Evolutionary conservation across 345 rosid genomes (phyloP).

Genomic region (Salix purpurea): DNA sequence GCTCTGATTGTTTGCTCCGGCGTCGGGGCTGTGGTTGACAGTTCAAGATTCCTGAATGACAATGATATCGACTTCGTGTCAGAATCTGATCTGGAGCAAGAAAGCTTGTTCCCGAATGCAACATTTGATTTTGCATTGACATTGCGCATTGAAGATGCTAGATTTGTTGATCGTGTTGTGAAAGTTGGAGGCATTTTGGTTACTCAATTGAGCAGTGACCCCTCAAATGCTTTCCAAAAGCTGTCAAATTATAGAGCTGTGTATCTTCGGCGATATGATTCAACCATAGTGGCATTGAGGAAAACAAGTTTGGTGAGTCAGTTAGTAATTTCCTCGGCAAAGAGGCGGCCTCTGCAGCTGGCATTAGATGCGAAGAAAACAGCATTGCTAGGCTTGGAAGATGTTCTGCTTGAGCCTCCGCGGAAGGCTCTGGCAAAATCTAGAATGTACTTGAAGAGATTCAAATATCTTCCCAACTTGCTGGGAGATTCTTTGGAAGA

Average conservation of each 20-base stretch:
- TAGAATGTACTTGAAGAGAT: constrained; percentile 11
- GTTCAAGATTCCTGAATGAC: constrained; percentile 22
- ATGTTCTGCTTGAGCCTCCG: constrained; percentile 40
- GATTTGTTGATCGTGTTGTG: constrained; percentile 33
- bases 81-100: constrained; percentile 24
- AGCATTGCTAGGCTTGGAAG: constrained; percentile 35
- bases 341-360: constrained; percentile 25
- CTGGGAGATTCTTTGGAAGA: constrained; percentile 34
- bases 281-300: constrained; percentile 38
- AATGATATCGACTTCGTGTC: constrained; percentile 30
- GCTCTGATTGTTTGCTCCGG: constrained; percentile 35
- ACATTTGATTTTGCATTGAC: constrained; percentile 40
- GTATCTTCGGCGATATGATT: constrained; percentile 29
- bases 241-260: constrained; percentile 34
- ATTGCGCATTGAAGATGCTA: constrained; percentile 21
- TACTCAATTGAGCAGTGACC: constrained; percentile 20
- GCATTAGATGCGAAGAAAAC: constrained; percentile 28
- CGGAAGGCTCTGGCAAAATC: constrained; percentile 21
- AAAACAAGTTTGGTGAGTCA: constrained; percentile 16
- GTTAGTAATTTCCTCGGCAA: neutral
- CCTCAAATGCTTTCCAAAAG: constrained; percentile 20
- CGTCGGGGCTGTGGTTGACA: constrained; percentile 18
- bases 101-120: constrained; percentile 17
- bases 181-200: constrained; percentile 44
- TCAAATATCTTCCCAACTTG: constrained; percentile 37